Conservation (phyloP, 208 protist species). For the Acanthamoeba rhysodes region DNA sequence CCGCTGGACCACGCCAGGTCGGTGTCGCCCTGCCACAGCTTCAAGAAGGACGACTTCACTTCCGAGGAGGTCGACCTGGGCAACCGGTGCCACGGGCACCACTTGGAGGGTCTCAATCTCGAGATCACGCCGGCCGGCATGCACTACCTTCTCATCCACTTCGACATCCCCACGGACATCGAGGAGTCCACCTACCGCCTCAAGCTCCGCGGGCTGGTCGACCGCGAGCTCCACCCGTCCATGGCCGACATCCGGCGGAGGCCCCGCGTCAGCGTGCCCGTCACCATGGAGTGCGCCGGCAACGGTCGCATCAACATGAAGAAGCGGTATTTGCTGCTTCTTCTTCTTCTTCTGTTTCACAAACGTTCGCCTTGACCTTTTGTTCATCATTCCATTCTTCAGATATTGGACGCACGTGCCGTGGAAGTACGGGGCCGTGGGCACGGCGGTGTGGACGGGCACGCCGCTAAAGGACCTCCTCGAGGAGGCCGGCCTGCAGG, state of each 20-base stretch:
- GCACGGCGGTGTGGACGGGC: constrained; percentile 67
- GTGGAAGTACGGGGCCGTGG: constrained; percentile 36
- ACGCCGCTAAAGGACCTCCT: constrained; percentile 34
- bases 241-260: constrained; percentile 34
- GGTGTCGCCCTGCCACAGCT: neutral
- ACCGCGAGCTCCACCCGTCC: neutral
- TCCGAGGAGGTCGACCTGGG: neutral
- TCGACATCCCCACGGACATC: constrained; percentile 10
- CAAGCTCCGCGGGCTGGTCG: neutral
- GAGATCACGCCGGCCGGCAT: constrained; percentile 20
- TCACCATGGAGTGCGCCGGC: constrained; percentile 72
- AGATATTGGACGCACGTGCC: constrained; percentile 72
- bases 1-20: too few relatives aligned
- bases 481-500: constrained; percentile 37
- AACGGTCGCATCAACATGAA: constrained; percentile 67
- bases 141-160: constrained; percentile 74
- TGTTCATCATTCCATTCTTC: neutral
- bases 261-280: constrained; percentile 24
- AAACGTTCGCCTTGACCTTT: neutral
- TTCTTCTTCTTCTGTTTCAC: too few relatives aligned
- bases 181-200: constrained; percentile 30
- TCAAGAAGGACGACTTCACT: constrained; percentile 22
- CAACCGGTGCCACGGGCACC: constrained; percentile 18
- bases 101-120: constrained; percentile 18
- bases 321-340: neutral